Percentiles rank a stretch among this genome's conserved stretches.
Evolutionary conservation across 1,284 basidiomycete species (phyloP).

Genomic region (Testicularia cyperi): DNA sequence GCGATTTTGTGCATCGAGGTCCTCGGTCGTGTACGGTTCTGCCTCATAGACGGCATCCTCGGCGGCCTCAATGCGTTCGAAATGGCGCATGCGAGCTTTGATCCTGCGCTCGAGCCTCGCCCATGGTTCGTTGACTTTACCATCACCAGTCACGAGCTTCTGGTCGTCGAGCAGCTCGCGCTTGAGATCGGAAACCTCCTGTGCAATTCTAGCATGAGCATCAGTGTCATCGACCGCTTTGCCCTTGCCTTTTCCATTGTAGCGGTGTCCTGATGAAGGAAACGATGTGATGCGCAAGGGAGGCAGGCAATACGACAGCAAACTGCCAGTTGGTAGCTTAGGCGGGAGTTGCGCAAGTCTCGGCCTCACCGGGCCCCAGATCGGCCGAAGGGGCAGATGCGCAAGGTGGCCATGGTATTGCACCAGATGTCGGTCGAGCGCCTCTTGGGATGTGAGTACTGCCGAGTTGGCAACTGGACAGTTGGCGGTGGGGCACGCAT

Average conservation of each 20-base stretch:
- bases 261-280: too few relatives aligned
- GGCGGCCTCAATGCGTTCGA: background rate
- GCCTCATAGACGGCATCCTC: background rate
- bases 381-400: too few relatives aligned
- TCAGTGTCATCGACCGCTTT: too few relatives aligned
- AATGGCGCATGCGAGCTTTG: background rate
- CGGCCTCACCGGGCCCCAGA: too few relatives aligned
- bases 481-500: constrained; percentile 9
- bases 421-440: constrained; percentile 7
- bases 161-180: background rate
- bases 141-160: background rate
- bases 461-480: constrained; percentile 10
- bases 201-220: too few relatives aligned
- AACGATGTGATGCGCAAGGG: too few relatives aligned
- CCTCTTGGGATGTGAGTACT: constrained; percentile 4
- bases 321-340: too few relatives aligned
- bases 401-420: constrained; percentile 6
- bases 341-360: too few relatives aligned
- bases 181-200: too few relatives aligned
- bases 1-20: background rate
- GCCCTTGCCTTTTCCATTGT: too few relatives aligned
- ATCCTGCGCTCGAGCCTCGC: background rate
- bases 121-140: background rate
- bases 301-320: too few relatives aligned
- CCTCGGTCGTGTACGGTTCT: background rate